phyloP scores from a whole-genome alignment of 2,329 filamentous ascomycete species.

The Apiospora marii region DNA sequence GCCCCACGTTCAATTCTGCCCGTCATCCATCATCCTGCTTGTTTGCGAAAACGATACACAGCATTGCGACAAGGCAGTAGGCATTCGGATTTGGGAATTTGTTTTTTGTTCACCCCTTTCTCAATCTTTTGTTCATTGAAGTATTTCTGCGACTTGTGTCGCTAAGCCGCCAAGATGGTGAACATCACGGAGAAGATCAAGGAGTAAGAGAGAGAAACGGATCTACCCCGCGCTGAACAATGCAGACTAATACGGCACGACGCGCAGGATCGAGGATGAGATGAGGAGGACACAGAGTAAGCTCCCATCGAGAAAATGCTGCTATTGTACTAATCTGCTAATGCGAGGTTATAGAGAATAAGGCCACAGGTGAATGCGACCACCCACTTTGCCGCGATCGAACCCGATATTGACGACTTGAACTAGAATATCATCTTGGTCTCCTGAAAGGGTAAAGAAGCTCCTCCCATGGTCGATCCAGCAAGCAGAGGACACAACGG shows the following conservation, averaged over 20 bases:
- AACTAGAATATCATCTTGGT: conserved; percentile 93
- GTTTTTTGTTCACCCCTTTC: not conserved
- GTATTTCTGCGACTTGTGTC: conserved; percentile 1
- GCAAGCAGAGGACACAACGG: not conserved
- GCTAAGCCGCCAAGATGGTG: conserved; percentile 73
- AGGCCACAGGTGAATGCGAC: conserved; percentile 86
- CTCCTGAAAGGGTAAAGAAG: conserved; percentile 84
- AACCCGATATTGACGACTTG: conserved; percentile 17
- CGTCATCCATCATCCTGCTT: conserved; percentile 10
- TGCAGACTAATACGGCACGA: conserved; percentile 23
- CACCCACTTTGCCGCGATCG: not conserved
- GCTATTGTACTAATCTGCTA: not conserved
- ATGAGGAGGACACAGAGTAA: conserved; percentile 98
- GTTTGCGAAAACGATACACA: conserved; percentile 8
- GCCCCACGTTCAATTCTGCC: conserved; percentile 23
- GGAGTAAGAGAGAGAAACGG: conserved; percentile 71
- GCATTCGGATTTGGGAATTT: not conserved
- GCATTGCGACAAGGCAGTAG: not conserved
- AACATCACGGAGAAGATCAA: conserved; percentile 99
- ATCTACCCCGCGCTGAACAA: conserved; percentile 29
- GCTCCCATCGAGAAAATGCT: conserved; percentile 35
- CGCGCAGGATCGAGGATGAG: conserved; percentile 93
- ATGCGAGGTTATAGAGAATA: conserved; percentile 75
- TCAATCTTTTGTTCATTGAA: not conserved
- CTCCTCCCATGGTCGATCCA: not conserved